Percentiles rank a stretch among this genome's conserved stretches.
Evolutionary conservation across 176 grass and related monocot genomes (phyloP).

Genomic region (Avena eriantha): DNA sequence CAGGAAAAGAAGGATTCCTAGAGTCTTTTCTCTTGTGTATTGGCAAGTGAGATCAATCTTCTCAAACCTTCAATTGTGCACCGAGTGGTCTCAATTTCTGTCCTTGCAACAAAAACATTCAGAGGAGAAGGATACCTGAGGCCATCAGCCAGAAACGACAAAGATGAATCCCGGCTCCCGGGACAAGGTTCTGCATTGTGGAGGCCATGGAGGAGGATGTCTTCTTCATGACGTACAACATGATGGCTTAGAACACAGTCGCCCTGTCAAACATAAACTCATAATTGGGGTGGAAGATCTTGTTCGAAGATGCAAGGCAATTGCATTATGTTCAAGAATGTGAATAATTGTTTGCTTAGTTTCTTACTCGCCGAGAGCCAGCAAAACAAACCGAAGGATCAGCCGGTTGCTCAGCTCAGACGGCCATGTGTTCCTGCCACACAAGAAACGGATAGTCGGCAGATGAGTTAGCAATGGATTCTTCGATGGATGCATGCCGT

Average conservation of each 20-base stretch:
- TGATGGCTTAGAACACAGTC: conserved; percentile 61
- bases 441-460: no score
- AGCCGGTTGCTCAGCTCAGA: conserved; percentile 44
- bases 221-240: conserved; percentile 74
- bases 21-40: conserved; percentile 71
- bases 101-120: no score
- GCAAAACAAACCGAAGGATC: conserved; percentile 56
- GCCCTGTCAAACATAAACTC: conserved; percentile 38
- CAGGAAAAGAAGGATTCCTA: conserved; percentile 69
- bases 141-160: conserved; percentile 57
- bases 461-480: no score
- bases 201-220: conserved; percentile 71
- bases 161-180: conserved; percentile 83
- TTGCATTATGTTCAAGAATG: background rate
- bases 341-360: background rate
- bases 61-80: conserved; percentile 62
- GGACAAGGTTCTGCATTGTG: conserved; percentile 76
- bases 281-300: background rate
- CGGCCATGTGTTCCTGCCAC: conserved; percentile 72
- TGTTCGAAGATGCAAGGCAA: background rate
- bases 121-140: no score
- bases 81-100: background rate
- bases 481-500: no score
- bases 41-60: conserved; percentile 70
- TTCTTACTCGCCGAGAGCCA: conserved; percentile 69